These are phyloP conservation scores for Fusarium torulosum DNA, from an alignment of 2,329 filamentous ascomycete species.

Conservation along the genomic window DNA sequence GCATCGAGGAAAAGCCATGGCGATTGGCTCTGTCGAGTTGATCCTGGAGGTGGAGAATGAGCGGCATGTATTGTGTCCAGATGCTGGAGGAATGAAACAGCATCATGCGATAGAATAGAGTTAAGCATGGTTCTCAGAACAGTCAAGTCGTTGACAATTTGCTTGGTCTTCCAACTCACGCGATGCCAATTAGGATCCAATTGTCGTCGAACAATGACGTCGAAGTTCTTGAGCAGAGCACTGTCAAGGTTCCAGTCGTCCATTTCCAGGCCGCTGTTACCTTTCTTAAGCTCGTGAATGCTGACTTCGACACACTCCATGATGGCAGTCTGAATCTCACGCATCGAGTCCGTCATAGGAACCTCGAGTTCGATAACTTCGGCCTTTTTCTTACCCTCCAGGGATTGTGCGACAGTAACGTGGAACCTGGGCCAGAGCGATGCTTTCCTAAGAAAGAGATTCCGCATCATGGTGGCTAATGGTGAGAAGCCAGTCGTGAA, in stretches of 20 bases:
- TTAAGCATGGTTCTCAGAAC: slow-evolving; percentile 87
- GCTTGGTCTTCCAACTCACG: slow-evolving; percentile 92
- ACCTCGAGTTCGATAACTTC: slow-evolving; percentile 98
- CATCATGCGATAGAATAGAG: slow-evolving; percentile 85
- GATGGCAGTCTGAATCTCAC: slow-evolving; percentile 91
- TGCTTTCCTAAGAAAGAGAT: slow-evolving; percentile 85
- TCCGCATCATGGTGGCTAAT: slow-evolving; percentile 89
- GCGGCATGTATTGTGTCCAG: slow-evolving; percentile 94
- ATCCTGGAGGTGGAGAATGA: slow-evolving; percentile 88
- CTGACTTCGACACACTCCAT: slow-evolving; percentile 97
- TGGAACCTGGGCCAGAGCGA: slow-evolving; percentile 96
- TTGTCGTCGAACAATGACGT: slow-evolving; percentile 87
- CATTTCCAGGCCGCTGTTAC: slow-evolving; percentile 90
- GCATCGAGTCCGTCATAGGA: slow-evolving; percentile 95
- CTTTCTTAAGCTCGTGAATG: slow-evolving; percentile 92
- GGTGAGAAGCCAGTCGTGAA: slow-evolving; percentile 91
- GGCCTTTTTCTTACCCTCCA: slow-evolving; percentile 92
- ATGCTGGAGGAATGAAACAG: slow-evolving; percentile 91
- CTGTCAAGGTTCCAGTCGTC: slow-evolving; percentile 97
- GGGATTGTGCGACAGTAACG: slow-evolving; percentile 85
- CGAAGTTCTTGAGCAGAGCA: slow-evolving; percentile 91
- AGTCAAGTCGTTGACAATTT: slow-evolving; percentile 91
- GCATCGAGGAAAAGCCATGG: slow-evolving; percentile 98
- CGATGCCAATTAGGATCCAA: slow-evolving; percentile 97
- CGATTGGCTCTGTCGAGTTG: slow-evolving; percentile 87